A percentile compares a stretch with the other conserved stretches of the same genome.
Conservation (phyloP, 139 green algal species). For the Tetradesmus obliquus region DNA sequence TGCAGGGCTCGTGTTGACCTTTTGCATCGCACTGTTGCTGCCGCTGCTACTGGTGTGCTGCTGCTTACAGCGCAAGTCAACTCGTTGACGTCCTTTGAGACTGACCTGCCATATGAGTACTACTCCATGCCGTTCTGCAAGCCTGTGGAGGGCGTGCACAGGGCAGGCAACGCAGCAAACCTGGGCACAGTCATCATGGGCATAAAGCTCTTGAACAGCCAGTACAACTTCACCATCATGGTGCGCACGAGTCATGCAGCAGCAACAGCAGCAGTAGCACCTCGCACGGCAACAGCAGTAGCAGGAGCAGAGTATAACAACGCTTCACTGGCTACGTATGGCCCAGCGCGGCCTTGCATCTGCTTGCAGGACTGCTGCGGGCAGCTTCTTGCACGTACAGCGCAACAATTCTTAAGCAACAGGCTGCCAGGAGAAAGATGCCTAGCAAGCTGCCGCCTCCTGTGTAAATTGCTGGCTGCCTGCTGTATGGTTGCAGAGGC, state of each 20-base stretch:
- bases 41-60: not conserved
- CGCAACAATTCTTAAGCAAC: too few species aligned
- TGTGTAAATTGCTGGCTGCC: not conserved
- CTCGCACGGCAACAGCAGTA: not conserved
- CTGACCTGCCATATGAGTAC: constrained; percentile 95
- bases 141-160: constrained; percentile 82
- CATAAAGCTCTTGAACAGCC: constrained; percentile 87
- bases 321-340: too few species aligned
- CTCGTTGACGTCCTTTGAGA: constrained; percentile 90
- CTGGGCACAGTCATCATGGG: constrained; percentile 93
- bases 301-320: too few species aligned
- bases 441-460: not conserved
- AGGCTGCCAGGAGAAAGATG: not conserved
- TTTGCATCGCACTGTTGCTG: not conserved
- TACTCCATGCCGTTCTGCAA: constrained; percentile 97
- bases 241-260: constrained; percentile 52
- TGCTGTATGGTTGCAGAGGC: constrained; percentile 42
- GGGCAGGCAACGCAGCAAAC: constrained; percentile 82
- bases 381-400: too few species aligned
- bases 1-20: not conserved
- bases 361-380: too few species aligned
- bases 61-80: constrained; percentile 77
- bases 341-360: too few species aligned
- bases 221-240: constrained; percentile 94
- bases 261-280: constrained; percentile 1